Conservation (phyloP, 208 protist species). For the Tritrichomonas foetus region DNA sequence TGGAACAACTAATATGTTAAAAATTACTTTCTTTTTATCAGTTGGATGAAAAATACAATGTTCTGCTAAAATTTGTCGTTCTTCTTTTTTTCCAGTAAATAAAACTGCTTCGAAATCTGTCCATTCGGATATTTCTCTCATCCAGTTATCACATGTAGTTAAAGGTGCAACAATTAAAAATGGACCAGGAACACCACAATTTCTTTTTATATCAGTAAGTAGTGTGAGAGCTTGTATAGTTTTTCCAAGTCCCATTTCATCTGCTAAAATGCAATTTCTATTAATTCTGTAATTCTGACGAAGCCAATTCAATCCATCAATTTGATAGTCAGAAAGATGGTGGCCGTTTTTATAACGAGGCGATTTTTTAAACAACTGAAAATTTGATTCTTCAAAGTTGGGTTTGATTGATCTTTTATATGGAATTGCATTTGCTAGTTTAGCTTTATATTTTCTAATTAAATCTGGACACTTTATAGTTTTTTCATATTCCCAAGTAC, state of each 20-base stretch:
- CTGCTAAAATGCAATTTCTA: slow-evolving; percentile 58
- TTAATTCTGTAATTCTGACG: neutral
- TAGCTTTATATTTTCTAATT: neutral
- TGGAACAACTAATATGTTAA: neutral
- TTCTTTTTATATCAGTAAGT: slow-evolving; percentile 68
- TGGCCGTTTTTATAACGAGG: neutral
- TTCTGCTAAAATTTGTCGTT: neutral
- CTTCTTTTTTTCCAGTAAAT: neutral
- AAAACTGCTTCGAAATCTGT: neutral
- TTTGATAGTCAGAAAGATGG: neutral
- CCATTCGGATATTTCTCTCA: neutral
- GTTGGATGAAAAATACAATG: neutral
- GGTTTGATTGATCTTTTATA: too few species aligned
- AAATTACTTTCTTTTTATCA: neutral
- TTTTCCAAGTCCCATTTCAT: slow-evolving; percentile 74
- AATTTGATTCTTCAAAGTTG: neutral
- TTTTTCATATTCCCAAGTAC: neutral
- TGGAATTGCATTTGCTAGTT: too few species aligned
- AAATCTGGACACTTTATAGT: neutral
- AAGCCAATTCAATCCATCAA: neutral
- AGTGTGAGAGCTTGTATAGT: slow-evolving; percentile 79
- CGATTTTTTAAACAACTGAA: neutral
- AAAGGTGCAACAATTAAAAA: neutral
- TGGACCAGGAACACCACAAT: neutral
- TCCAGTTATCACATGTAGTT: neutral